Base-by-base conservation (phyloP, 2,329 filamentous ascomycete species). In the Geosmithia morbida region DNA sequence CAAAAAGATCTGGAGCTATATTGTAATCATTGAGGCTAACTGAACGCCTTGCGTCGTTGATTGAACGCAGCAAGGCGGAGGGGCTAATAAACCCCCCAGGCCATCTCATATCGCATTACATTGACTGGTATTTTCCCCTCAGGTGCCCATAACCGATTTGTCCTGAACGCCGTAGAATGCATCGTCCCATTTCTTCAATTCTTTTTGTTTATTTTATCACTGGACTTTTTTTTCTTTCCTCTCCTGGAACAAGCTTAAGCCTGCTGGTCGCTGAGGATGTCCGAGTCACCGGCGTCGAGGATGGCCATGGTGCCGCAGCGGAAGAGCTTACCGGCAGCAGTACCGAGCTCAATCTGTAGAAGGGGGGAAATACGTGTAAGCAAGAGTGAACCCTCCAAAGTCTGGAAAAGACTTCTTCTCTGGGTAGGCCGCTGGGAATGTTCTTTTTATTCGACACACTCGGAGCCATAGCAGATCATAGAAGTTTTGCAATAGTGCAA, bases 251-350 rank as follows among this genome's bases (percentile, higher is more conserved):
- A 26, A 51, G 49, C 53, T 70, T 82, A 84, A 61, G 75, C 71
- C 64, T 74, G 68, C 49, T 51, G 50, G 70, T 87, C 50, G 44
- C 40, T 26, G 41, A 51, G 50, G 43, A 98, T 98, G 72, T 98
- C 92, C 59, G 87, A 95, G 81, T 97, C 85, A 81, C 90, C 92
- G 67, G 89, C 88, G 72, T 98, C 92, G 58, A 97, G 75, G 66
- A 97, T 85, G 61, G 89, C 83, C 85, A 98, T 94, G 71, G 89
- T 95, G 58, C 87, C 90, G 82, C 87, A 94, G 61, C 88, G 81
- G 85, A 94, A 98, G 66, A 98, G 85, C 79, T 97, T 97, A 78
- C 92, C 92, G 75, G 89, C 96, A 60, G 88, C 89, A 66, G 89
- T 97, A 65, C 92, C 92, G 58, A 98, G 80, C 77, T 97, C 92